Base-by-base conservation (phyloP, 495 filamentous ascomycete genomes). In the Hyaloscypha variabilis region DNA sequence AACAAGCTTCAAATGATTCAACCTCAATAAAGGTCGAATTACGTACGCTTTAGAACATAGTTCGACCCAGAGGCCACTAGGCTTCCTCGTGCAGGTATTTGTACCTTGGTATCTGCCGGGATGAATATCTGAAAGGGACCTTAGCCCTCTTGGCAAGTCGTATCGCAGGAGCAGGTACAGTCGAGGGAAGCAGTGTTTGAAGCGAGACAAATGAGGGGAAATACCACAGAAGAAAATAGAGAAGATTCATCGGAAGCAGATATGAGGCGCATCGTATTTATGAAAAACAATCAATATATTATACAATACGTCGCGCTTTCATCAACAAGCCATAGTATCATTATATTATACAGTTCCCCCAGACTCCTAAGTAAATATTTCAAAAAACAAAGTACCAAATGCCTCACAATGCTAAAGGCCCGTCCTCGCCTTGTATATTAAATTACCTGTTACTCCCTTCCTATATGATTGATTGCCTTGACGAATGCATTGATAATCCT, bases 261-360 rank as follows among this genome's bases (percentile, higher is more conserved):
- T 19, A 51, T 51, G 49, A 51, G 49, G 49, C 49, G 17, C 17
- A 51, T n/a, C 49, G 49, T 51, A 19, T 51, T 51, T 51, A 51
- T 24, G 6, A 19, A 19, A 51, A 51, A 51, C 49, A 51, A 66
- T 69, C 66, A 26, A 57, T 66, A 30, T 62, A 69, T 66, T 66
- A 69, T 66, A 61, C 67, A 68, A 68, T 68, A 65, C 64, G 62
- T 68, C 52, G 30, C 61, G 61, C 42, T 29, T 64, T 68, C 34
- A 60, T 65, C 65, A 24, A 29, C 49, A 68, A 68, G 60, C 61
- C 54, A 30, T 68, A 39, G 55, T 64, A 64, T 68, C 53, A 56
- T 56, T 56, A 24, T 29, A 56, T 56, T 56, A 24, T 56, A 56
- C 53, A 56, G 53, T 56, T 56, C 28, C 53, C 53, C 26, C 13